Conservation (phyloP, 2,329 filamentous ascomycete genomes). For the Hypoxylon sp. region DNA sequence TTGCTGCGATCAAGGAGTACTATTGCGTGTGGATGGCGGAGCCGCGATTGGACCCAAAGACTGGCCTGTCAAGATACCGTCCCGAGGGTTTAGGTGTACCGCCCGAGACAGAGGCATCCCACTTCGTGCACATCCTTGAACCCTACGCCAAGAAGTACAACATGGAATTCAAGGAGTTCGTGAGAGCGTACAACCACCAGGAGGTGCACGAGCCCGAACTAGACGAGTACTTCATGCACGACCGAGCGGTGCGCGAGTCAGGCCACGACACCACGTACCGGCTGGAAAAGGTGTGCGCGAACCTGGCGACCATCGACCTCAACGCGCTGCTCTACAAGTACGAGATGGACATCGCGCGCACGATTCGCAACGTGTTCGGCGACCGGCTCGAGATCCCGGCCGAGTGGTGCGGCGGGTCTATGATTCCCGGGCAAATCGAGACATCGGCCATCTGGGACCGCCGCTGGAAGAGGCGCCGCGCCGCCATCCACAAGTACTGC, state of each 20-base stretch:
- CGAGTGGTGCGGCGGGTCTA: constrained; percentile 81
- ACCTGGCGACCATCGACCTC: constrained; percentile 93
- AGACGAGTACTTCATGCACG: constrained; percentile 96
- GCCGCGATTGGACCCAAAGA: constrained; percentile 82
- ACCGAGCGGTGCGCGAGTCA: constrained; percentile 94
- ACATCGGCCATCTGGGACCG: constrained; percentile 92
- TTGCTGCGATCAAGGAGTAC: constrained; percentile 98
- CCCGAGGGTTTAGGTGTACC: constrained; percentile 88
- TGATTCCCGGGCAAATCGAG: constrained; percentile 78
- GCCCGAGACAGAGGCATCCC: constrained; percentile 89
- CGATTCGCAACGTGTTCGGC: constrained; percentile 85
- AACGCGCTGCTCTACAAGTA: constrained; percentile 98
- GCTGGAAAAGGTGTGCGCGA: constrained; percentile 86
- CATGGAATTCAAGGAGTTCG: constrained; percentile 87
- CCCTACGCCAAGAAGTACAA: constrained; percentile 88
- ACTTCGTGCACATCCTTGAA: constrained; percentile 86
- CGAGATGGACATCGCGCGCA: constrained; percentile 90
- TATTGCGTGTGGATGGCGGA: constrained; percentile 87
- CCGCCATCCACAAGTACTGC: constrained; percentile 90
- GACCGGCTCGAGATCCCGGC: constrained; percentile 86
- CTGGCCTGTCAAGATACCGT: constrained; percentile 86
- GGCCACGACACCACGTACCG: constrained; percentile 97
- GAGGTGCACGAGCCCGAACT: constrained; percentile 86
- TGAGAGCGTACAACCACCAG: constrained; percentile 86
- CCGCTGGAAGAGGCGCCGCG: constrained; percentile 85